A percentile compares a stretch with the other conserved stretches of the same genome.
Conservation (phyloP, 768 basidiomycete genomes). For the Nidula microcarpa region DNA sequence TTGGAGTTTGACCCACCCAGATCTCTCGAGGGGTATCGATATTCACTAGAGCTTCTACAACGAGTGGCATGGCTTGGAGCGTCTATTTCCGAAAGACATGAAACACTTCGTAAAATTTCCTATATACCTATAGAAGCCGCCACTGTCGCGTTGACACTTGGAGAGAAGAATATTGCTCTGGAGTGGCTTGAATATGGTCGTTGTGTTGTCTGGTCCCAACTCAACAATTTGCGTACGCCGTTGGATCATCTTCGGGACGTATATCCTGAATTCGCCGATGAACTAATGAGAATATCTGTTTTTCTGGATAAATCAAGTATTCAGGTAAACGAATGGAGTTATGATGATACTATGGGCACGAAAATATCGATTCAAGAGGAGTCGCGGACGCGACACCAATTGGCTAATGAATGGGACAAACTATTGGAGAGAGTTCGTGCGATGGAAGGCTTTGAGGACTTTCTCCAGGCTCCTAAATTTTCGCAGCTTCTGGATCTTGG, state of each 20-base stretch:
- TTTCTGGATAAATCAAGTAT: neutral
- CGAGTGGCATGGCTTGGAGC: neutral
- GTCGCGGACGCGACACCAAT: neutral
- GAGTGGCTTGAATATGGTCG: constrained; percentile 18
- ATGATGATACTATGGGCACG: neutral
- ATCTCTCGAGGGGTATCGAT: neutral
- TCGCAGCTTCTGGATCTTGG: neutral
- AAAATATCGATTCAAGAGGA: neutral
- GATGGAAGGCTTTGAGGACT: neutral
- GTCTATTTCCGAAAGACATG: neutral
- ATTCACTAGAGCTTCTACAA: neutral
- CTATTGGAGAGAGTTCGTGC: neutral
- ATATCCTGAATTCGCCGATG: neutral
- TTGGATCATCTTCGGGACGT: constrained; percentile 5
- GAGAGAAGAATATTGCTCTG: constrained; percentile 5
- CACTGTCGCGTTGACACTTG: neutral
- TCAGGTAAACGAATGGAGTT: neutral
- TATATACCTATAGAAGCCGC: neutral
- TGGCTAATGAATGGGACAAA: neutral
- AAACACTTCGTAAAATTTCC: neutral
- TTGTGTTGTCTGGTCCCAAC: constrained; percentile 14
- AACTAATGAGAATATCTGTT: neutral
- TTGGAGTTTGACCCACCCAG: neutral
- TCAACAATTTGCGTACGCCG: constrained; percentile 9
- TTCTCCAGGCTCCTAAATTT: neutral